Evolutionary conservation across 2,329 filamentous ascomycete genomes (phyloP).

Genomic region (Sarocladium oryzae): DNA sequence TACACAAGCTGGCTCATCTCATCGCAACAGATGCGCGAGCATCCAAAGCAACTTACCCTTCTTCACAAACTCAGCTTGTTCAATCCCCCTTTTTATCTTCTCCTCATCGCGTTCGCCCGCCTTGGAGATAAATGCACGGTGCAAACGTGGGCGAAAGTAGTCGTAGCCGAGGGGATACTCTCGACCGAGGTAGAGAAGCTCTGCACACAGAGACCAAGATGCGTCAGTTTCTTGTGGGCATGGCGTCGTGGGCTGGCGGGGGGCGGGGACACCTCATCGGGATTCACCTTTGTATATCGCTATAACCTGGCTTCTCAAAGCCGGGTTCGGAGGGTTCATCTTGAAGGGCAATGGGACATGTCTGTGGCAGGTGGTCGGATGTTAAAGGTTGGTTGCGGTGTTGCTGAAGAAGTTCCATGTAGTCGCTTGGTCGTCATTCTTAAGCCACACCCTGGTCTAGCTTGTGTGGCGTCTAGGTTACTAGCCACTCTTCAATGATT

Average conservation of each 20-base stretch:
- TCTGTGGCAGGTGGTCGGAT: neutral
- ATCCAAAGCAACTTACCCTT: conserved; percentile 57
- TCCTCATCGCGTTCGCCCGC: conserved; percentile 62
- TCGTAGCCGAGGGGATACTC: conserved; percentile 78
- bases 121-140: conserved; percentile 79
- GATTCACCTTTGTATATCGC: conserved; percentile 75
- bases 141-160: conserved; percentile 76
- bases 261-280: too few species aligned
- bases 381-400: neutral
- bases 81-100: conserved; percentile 69
- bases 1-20: too few species aligned
- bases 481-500: neutral
- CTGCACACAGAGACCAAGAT: conserved; percentile 40
- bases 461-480: neutral
- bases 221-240: neutral
- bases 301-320: conserved; percentile 72
- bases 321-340: conserved; percentile 35
- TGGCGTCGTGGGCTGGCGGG: neutral
- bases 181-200: conserved; percentile 75
- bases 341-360: neutral
- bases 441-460: neutral
- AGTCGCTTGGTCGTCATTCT: too few species aligned
- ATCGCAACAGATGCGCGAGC: neutral
- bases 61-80: conserved; percentile 78
- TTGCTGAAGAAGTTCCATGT: neutral